Evolutionary conservation across 2,329 filamentous ascomycete species (phyloP).

Genomic region (Claviceps spartinae): DNA sequence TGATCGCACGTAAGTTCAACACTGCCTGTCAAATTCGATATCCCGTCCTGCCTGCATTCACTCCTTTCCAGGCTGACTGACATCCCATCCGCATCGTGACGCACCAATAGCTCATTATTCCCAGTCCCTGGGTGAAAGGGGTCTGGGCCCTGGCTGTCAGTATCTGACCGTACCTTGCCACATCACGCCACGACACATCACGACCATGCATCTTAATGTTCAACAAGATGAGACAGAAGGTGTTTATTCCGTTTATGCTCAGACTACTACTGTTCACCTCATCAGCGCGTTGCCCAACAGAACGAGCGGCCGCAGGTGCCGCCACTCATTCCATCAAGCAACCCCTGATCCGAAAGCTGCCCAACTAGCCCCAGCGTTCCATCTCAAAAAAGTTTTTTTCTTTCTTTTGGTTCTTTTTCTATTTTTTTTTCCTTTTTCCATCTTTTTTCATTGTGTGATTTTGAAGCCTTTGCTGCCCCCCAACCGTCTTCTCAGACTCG

Average conservation of each 20-base stretch:
- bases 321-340: background rate
- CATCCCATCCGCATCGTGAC: no score
- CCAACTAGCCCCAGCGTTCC: constrained; percentile 8
- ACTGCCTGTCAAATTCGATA: no score
- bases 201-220: background rate
- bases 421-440: background rate
- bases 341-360: constrained; percentile 7
- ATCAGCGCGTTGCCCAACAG: background rate
- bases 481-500: background rate
- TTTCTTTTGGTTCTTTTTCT: background rate
- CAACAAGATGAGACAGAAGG: constrained; percentile 2
- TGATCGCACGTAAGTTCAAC: no score
- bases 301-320: background rate
- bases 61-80: no score
- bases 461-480: no score
- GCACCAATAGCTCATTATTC: no score
- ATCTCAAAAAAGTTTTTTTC: constrained; percentile 14
- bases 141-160: no score
- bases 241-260: background rate
- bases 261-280: constrained; percentile 3
- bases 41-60: no score
- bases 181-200: background rate
- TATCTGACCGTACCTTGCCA: background rate
- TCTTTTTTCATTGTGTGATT: no score
- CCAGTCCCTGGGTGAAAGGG: no score